Evolutionary conservation across 2,329 filamentous ascomycete species (phyloP), one percentile per base, ranked within the genome.

Genomic region (Colletotrichum echinochloae): DNA sequence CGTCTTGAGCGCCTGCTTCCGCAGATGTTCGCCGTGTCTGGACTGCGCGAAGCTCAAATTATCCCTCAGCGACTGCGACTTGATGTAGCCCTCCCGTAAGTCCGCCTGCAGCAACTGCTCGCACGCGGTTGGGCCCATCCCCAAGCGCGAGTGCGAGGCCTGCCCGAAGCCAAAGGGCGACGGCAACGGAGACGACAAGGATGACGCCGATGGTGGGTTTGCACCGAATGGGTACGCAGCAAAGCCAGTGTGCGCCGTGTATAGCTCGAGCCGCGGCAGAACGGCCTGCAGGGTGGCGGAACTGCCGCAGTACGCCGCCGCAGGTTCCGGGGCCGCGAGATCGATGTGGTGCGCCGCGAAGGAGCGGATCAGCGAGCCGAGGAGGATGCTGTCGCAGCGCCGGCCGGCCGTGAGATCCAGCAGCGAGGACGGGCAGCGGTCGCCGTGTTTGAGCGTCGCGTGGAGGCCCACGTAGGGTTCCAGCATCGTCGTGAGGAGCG

Each of bases 321-420:
- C 57, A 5, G 64, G 64, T 0, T 59, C 57, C 37, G 44, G 14
- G 0, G 57, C 64, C 2, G 59, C 54, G n/a, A 71, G 51, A 20
- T 71, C 68, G 26, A 71, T 12, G 0, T 23, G n/a, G 5, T 63
- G 57, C 3, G 52, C 44, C 0, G 68, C 59, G 23, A 71, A 59
- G 16, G 68, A 71, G 14, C 16, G 41, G 20, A 71, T 71, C n/a
- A 71, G 64, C 1, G 68, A 71, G 1, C 68, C 68, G 4, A 71
- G 23, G 9, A 71, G 51, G 23, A 71, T 63, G 46, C 68, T 71
- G 68, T 71, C 68, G 9, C 68, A 71, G 0, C 68, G 35, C 30
- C 48, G 57, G 26, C 65, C 64, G 2, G 57, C 37, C 7, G 57
- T 57, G 3, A 44, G 57, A 30, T 68, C 57, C 23, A 39, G 44